Evolutionary conservation across 176 grass and related monocot species (phyloP).

Genomic region (Hordeum marinum): DNA sequence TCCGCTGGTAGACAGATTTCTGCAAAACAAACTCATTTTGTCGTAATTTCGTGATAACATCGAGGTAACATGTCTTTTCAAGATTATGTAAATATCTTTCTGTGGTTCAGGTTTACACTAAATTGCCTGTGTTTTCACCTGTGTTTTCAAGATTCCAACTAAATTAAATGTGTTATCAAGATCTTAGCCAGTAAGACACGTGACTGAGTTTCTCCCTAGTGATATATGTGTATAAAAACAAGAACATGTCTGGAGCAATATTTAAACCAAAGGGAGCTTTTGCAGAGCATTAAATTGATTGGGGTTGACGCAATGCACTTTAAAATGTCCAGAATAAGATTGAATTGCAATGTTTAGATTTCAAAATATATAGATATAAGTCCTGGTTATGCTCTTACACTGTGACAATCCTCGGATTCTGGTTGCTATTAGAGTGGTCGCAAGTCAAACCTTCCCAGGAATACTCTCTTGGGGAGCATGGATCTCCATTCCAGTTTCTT

Average conservation of each 20-base stretch:
- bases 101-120: not conserved
- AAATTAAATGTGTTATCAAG: not conserved
- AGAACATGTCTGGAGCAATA: not conserved
- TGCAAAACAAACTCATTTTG: not conserved
- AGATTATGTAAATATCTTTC: not conserved
- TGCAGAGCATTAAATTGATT: no score
- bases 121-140: not conserved
- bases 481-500: no score
- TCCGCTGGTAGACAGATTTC: not conserved
- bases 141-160: not conserved
- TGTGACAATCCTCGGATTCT: no score
- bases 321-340: no score
- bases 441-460: no score
- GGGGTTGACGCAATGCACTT: no score
- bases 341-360: no score
- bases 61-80: not conserved
- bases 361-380: no score
- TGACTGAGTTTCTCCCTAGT: not conserved
- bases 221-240: not conserved
- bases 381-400: no score
- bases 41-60: not conserved
- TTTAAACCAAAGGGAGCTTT: not conserved
- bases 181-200: not conserved
- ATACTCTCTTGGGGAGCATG: no score
- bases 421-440: no score